Conservation (phyloP, 2,329 filamentous ascomycete species). For the Talaromyces atroroseus region DNA sequence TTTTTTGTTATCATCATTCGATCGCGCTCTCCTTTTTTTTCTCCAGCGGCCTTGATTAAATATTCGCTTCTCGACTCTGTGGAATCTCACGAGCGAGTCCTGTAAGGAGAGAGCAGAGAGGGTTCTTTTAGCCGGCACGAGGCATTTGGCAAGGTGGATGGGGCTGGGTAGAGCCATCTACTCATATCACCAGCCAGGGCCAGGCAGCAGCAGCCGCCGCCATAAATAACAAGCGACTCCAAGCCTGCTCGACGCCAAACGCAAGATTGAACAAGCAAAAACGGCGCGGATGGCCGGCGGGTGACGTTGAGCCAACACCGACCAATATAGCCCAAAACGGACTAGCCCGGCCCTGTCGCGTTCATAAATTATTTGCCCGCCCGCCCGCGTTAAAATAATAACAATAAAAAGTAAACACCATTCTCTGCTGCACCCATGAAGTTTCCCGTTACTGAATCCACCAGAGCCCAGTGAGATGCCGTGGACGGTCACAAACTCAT, state of each 20-base stretch:
- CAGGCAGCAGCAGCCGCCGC: not conserved
- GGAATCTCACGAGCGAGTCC: slow-evolving; percentile 1
- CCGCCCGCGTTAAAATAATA: slow-evolving; percentile 1
- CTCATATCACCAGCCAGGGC: not conserved
- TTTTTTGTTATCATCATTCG: not conserved
- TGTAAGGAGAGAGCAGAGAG: slow-evolving; percentile 1
- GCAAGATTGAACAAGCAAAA: not conserved
- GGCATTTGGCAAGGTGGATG: not conserved
- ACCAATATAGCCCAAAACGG: slow-evolving; percentile 16
- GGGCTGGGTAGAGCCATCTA: not conserved
- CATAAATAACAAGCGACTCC: slow-evolving; percentile 21
- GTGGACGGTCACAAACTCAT: slow-evolving; percentile 48
- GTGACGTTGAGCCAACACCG: not conserved
- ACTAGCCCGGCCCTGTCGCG: slow-evolving; percentile 22
- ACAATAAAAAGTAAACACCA: slow-evolving; percentile 12
- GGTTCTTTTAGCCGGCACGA: slow-evolving; percentile 3
- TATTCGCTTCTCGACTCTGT: not conserved
- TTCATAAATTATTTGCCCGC: slow-evolving; percentile 15
- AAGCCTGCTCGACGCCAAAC: not conserved
- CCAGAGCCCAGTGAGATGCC: slow-evolving; percentile 35
- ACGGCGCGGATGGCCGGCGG: slow-evolving; percentile 3
- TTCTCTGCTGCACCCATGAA: not conserved
- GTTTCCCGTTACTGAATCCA: not conserved
- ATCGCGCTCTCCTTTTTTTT: not conserved
- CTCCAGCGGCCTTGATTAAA: not conserved